These are phyloP conservation scores for Pythium phragmiticola DNA, from an alignment of 352 stramenopile species.

Conservation along the genomic window DNA sequence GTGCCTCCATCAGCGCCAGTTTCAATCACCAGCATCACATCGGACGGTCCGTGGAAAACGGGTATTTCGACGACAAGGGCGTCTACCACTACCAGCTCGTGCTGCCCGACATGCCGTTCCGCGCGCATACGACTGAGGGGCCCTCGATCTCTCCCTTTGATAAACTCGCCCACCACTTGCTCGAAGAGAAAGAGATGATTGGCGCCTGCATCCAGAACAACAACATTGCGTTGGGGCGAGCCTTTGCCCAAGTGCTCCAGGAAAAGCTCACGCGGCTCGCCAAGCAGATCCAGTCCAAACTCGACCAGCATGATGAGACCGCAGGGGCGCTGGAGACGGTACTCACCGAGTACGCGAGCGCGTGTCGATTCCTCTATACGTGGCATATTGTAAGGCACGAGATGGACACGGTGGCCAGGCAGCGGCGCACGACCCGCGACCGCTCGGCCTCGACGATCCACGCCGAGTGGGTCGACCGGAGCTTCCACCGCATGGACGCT, in stretches of 20 bases:
- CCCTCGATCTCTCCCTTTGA: slow-evolving; percentile 51
- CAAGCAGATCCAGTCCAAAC: slow-evolving; percentile 29
- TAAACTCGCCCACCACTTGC: slow-evolving; percentile 65
- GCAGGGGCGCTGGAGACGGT: slow-evolving; percentile 40
- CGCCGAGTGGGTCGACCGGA: slow-evolving; percentile 60
- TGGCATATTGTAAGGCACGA: slow-evolving; percentile 66
- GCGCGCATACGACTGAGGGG: background rate
- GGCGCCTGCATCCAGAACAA: slow-evolving; percentile 62
- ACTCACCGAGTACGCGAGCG: slow-evolving; percentile 57
- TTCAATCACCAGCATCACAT: background rate
- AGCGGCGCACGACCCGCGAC: slow-evolving; percentile 30
- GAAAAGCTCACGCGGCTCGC: slow-evolving; percentile 57
- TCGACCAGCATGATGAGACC: slow-evolving; percentile 28
- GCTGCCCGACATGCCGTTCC: slow-evolving; percentile 9
- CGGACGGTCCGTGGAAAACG: slow-evolving; percentile 5
- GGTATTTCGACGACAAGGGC: slow-evolving; percentile 30
- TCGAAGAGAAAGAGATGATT: slow-evolving; percentile 74
- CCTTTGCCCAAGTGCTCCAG: slow-evolving; percentile 63
- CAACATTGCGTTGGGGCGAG: slow-evolving; percentile 52
- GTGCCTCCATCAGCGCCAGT: background rate
- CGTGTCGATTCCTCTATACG: slow-evolving; percentile 54
- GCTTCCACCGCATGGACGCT: slow-evolving; percentile 58
- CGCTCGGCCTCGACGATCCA: slow-evolving; percentile 37
- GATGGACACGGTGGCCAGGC: slow-evolving; percentile 43
- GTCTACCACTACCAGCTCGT: slow-evolving; percentile 24